Percentiles rank a stretch among this genome's conserved stretches.
Conservation (phyloP, 306 rosid genomes). For the Arachis hypogaea region DNA sequence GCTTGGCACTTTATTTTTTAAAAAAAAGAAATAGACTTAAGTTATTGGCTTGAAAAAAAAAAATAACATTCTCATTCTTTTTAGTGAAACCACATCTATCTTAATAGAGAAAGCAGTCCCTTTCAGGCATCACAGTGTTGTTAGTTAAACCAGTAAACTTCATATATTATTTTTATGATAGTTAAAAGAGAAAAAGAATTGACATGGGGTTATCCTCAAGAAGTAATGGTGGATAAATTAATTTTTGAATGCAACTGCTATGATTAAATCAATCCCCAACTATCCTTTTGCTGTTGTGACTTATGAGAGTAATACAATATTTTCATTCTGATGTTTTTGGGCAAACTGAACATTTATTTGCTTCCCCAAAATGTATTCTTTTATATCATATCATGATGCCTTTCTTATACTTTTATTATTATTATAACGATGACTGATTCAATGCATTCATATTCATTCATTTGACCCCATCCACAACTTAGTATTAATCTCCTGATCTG, state of each 20-base stretch:
- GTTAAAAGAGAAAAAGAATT: too few relatives aligned
- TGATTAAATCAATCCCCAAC: background rate
- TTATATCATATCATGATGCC: background rate
- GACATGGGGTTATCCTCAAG: too few relatives aligned
- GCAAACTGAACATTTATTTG: conserved; percentile 11
- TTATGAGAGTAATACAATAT: conserved; percentile 10
- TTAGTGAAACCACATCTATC: too few relatives aligned
- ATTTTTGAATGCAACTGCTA: conserved; percentile 1
- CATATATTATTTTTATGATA: too few relatives aligned
- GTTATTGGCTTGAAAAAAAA: background rate
- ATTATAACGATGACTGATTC: conserved; percentile 27
- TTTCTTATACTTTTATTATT: background rate
- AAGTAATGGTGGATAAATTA: background rate
- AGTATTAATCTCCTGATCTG: background rate
- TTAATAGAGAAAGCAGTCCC: too few relatives aligned
- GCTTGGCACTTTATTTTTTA: background rate
- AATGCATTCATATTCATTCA: conserved; percentile 42
- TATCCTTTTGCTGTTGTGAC: background rate
- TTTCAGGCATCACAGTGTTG: too few relatives aligned
- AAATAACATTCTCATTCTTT: too few relatives aligned
- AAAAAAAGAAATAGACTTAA: too few relatives aligned
- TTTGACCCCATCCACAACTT: conserved; percentile 27
- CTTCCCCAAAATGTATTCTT: background rate
- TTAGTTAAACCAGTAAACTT: too few relatives aligned
- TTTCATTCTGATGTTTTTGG: background rate